Conservation (phyloP, 2,329 filamentous ascomycete genomes). For the Lecanicillium sp. region DNA sequence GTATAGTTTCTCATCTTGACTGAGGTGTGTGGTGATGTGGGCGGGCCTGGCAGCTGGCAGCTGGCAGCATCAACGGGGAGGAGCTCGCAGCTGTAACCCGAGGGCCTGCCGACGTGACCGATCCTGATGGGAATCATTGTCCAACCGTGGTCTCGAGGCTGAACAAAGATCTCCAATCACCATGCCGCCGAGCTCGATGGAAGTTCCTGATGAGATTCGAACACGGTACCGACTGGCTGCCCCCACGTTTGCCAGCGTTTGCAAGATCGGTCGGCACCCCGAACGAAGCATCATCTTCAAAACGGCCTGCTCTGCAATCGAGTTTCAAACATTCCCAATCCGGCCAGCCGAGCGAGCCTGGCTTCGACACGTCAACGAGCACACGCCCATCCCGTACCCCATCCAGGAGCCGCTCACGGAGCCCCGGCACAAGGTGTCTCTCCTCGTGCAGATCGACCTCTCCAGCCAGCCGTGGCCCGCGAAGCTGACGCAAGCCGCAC, state of each 20-base stretch:
- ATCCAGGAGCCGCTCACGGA: conserved; percentile 41
- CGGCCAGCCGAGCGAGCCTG: conserved; percentile 29
- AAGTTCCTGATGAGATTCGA: conserved; percentile 23
- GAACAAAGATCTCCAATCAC: too few relatives aligned
- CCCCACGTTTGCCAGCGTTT: conserved; percentile 27
- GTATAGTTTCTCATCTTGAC: too few relatives aligned
- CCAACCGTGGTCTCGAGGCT: too few relatives aligned
- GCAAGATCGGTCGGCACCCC: conserved; percentile 21
- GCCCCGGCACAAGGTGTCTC: conserved; percentile 66
- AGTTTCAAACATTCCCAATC: conserved; percentile 33
- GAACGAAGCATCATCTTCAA: conserved; percentile 30
- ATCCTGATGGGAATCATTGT: too few relatives aligned
- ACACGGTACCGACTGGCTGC: conserved; percentile 29
- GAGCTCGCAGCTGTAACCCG: background rate
- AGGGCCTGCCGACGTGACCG: too few relatives aligned
- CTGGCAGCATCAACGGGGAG: too few relatives aligned
- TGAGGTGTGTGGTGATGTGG: too few relatives aligned
- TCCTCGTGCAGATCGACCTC: conserved; percentile 68
- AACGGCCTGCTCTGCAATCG: conserved; percentile 32
- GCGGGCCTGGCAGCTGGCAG: too few relatives aligned
- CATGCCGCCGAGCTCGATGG: too few relatives aligned
- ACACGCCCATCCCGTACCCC: conserved; percentile 33
- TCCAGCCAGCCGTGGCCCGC: conserved; percentile 55
- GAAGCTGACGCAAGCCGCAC: conserved; percentile 31
- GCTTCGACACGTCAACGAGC: conserved; percentile 33